These are phyloP conservation scores for Macadamia integrifolia DNA, from an alignment of 164 flowering plant genomes.

Conservation along the genomic window DNA sequence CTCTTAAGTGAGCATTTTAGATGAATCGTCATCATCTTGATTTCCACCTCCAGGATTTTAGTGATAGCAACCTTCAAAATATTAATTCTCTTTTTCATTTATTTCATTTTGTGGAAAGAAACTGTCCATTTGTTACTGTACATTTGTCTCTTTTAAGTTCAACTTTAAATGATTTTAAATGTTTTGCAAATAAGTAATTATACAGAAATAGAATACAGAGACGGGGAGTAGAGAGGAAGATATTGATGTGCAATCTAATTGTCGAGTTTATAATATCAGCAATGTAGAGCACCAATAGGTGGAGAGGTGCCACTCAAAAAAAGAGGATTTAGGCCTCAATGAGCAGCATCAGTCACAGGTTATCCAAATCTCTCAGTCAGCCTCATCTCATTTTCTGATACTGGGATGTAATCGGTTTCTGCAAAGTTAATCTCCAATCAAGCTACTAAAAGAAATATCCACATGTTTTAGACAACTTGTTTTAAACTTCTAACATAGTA, in stretches of 20 bases:
- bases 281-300: background rate
- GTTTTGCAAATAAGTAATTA: no score
- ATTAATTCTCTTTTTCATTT: background rate
- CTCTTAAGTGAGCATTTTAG: background rate
- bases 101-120: background rate
- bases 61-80: background rate
- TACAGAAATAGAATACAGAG: background rate
- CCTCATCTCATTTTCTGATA: no score
- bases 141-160: no score
- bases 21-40: background rate
- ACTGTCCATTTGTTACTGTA: background rate
- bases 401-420: no score
- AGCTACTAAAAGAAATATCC: background rate
- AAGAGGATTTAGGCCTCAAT: background rate
- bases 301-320: background rate
- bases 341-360: background rate
- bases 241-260: no score
- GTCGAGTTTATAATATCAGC: background rate
- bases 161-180: no score
- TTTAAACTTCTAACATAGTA: background rate
- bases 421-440: background rate
- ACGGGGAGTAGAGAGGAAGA: background rate
- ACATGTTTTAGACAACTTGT: background rate
- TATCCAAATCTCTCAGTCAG: no score
- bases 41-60: background rate